These are phyloP conservation scores for Apiospora hydei DNA, from an alignment of 2,329 filamentous ascomycete species.

Conservation along the genomic window DNA sequence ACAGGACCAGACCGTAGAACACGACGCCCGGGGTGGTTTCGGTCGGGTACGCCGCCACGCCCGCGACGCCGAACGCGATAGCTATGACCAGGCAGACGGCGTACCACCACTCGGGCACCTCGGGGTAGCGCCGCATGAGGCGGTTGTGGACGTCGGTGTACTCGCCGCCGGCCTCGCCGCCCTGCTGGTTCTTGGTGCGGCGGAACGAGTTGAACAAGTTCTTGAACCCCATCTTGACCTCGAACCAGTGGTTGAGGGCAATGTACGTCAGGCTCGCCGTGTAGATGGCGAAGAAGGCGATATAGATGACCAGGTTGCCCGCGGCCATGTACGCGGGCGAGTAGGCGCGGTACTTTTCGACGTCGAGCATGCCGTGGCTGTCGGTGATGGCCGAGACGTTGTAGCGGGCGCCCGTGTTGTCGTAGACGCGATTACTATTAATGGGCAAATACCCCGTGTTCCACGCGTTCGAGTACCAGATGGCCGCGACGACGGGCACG, in stretches of 20 bases:
- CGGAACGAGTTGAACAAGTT: conserved; percentile 54
- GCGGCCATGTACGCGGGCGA: conserved; percentile 62
- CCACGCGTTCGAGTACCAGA: conserved; percentile 68
- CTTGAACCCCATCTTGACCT: conserved; percentile 55
- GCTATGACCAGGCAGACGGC: conserved; percentile 47
- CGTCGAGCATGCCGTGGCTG: conserved; percentile 55
- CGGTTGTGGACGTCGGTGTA: conserved; percentile 57
- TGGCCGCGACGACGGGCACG: conserved; percentile 59
- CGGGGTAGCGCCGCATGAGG: conserved; percentile 60
- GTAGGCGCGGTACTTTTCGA: conserved; percentile 58
- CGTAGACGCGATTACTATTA: conserved; percentile 60
- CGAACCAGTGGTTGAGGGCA: conserved; percentile 49
- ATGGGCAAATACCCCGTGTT: conserved; percentile 66
- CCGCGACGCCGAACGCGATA: conserved; percentile 54
- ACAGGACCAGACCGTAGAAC: conserved; percentile 58
- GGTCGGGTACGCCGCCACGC: conserved; percentile 56
- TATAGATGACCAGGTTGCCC: conserved; percentile 54
- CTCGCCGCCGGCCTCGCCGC: conserved; percentile 36
- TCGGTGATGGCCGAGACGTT: conserved; percentile 60
- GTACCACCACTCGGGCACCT: conserved; percentile 65
- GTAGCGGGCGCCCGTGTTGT: conserved; percentile 62
- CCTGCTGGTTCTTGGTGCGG: conserved; percentile 43
- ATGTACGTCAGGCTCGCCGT: conserved; percentile 51
- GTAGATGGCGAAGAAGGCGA: conserved; percentile 61
- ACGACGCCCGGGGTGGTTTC: conserved; percentile 59